Evolutionary conservation across 176 grass and related monocot species (phyloP), one percentile per base, ranked within the genome.

Genomic region (Oryza meyeriana): DNA sequence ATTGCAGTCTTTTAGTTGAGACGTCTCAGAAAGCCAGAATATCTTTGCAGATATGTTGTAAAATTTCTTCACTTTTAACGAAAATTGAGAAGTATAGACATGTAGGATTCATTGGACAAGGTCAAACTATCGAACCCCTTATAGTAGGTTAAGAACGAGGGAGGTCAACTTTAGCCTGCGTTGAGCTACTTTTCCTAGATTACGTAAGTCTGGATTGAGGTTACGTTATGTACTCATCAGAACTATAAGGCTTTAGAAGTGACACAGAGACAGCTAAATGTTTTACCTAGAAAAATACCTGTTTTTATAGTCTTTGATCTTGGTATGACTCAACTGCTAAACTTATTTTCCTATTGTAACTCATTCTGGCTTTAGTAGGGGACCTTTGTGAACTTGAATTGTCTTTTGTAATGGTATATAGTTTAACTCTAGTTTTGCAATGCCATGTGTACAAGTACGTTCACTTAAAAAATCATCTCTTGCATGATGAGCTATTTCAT

Each of bases 401-500:
- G 13, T 45, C 8, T 38, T 61, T 12, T 28, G n/a, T 38, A 36
- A 65, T n/a, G 4, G 3, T 35, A 57, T 16, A 55, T 52, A 68
- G 14, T 24, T 66, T 17, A 79, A 12, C 30, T 48, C 20, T 50
- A 20, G 14, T 64, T 48, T 68, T 69, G 13, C 44, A 69, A 80
- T 80, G 2, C 33, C 8, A 69, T 6, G 14, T 17, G 10, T 69
- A 24, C 22, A 30, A 58, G 28, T 58, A 42, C 27, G 6, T 36
- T 10, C 12, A 24, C 78, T 25, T 69, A 13, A 2, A 62, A 18
- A 70, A 36, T 18, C 30, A 45, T 41, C 72, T 40, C 44, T 63
- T 82, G 73, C 20, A 72, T 62, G 14, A n/a, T 81, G 64, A 77
- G 32, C 12, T 28, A 65, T 34, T 58, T 64, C 5, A 29, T 83